Conservation (phyloP, 2,329 filamentous ascomycete genomes). For the Colletotrichum abscissum region DNA sequence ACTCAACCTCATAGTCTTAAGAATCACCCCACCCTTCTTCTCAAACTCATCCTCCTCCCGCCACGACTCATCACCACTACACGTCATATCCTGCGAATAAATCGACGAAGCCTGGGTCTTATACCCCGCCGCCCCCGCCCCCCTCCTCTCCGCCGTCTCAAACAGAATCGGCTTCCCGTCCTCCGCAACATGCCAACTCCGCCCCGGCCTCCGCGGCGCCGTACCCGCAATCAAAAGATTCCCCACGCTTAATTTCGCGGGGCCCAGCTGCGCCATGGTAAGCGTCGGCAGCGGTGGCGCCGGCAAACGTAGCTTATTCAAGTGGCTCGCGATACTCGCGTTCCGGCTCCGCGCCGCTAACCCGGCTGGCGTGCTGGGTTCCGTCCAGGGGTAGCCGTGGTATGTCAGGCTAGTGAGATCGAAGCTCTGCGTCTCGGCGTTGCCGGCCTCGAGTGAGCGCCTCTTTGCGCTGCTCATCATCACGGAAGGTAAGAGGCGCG, state of each 20-base stretch:
- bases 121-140: neutral
- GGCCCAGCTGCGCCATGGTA: conserved; percentile 38
- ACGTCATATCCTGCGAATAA: conserved; percentile 20
- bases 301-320: conserved; percentile 29
- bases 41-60: neutral
- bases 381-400: conserved; percentile 45
- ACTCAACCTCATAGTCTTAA: conserved; percentile 28
- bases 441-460: conserved; percentile 18
- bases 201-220: conserved; percentile 34
- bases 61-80: neutral
- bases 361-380: conserved; percentile 30
- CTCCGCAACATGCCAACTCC: conserved; percentile 31
- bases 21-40: conserved; percentile 30
- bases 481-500: conserved; percentile 39
- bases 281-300: conserved; percentile 34
- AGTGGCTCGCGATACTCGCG: conserved; percentile 34
- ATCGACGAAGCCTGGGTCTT: conserved; percentile 22
- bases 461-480: conserved; percentile 37
- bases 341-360: conserved; percentile 37
- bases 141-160: conserved; percentile 14
- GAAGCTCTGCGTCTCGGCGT: conserved; percentile 37
- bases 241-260: conserved; percentile 43
- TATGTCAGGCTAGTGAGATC: conserved; percentile 45
- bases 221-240: conserved; percentile 41
- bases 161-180: conserved; percentile 27